These are phyloP conservation scores for Taphrina deformans DNA, from an alignment of 1,139 yeast species.

Conservation along the genomic window DNA sequence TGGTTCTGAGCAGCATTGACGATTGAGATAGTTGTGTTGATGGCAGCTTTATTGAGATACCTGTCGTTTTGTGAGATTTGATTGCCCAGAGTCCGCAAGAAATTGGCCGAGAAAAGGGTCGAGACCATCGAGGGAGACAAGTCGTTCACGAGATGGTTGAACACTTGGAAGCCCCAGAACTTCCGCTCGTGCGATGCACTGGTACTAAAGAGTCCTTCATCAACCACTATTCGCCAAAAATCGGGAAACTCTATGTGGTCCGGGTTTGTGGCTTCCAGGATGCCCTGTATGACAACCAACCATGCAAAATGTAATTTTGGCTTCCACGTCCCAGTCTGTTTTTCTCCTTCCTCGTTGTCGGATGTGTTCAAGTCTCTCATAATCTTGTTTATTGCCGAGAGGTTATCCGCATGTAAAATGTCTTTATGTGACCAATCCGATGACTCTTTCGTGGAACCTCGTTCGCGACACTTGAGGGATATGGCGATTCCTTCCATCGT, in stretches of 20 bases:
- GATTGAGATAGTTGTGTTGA: slow-evolving; percentile 40
- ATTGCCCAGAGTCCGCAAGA: slow-evolving; percentile 72
- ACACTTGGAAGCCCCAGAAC: slow-evolving; percentile 79
- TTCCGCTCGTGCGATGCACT: slow-evolving; percentile 84
- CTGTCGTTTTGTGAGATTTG: slow-evolving; percentile 71
- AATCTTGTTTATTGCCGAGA: slow-evolving; percentile 61
- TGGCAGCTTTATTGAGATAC: slow-evolving; percentile 66
- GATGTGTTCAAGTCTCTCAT: slow-evolving; percentile 46
- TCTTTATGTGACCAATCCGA: slow-evolving; percentile 65
- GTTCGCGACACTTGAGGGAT: slow-evolving; percentile 43
- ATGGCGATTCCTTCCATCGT: slow-evolving; percentile 81
- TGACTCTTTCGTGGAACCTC: not conserved
- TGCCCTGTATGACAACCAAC: slow-evolving; percentile 55
- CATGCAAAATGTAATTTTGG: slow-evolving; percentile 83
- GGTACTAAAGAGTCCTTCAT: slow-evolving; percentile 73
- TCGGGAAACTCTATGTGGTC: slow-evolving; percentile 54
- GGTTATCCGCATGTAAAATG: slow-evolving; percentile 70
- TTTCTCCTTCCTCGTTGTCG: slow-evolving; percentile 40
- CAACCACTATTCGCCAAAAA: slow-evolving; percentile 79
- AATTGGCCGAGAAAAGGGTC: slow-evolving; percentile 63
- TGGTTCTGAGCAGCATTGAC: slow-evolving; percentile 4
- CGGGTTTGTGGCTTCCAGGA: slow-evolving; percentile 35
- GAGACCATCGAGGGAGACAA: slow-evolving; percentile 47
- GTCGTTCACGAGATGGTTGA: slow-evolving; percentile 52
- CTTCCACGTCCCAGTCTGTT: slow-evolving; percentile 69